Base-by-base conservation (phyloP, 2,329 filamentous ascomycete genomes). In the Lasiodiplodia sp. region DNA sequence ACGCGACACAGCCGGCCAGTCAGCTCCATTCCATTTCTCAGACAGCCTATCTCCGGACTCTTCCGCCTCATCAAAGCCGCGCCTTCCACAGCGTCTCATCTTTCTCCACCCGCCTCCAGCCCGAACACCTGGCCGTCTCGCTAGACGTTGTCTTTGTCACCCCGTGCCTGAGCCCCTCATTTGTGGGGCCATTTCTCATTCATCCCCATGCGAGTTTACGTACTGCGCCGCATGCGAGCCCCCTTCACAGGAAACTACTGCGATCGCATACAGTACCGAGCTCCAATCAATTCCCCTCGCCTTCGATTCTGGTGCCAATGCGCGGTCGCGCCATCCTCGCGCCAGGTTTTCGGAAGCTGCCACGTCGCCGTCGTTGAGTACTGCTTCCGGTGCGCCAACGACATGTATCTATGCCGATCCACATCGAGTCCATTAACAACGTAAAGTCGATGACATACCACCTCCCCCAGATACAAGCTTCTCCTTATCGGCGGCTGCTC, bases 401-500 rank as follows among this genome's bases (percentile, higher is more conserved):
- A 81, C 78, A 83, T 82, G 18, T 80, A 75, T 55, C 78, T 78
- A 52, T 75, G 73, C 72, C 83, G 81, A 67, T 82, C 82, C 10
- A 82, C 71, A 4, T 70, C 51, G 34, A 82, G 71, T 5, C 80
- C 81, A 37, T 81, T 76, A 7, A 71, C 40, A 4, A 82, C 69
- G 21, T 67, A 73, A 4, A 83, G 69, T 14, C 71, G 72, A 21
- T 78, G 78, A 25, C 75, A 66, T 2, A 81, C 72, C 5, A 81
- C 81, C 47, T 76, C 73, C 4, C 71, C 73, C 28, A 83, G 72
- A 66, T 79, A 79, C 14, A 75, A 71, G 5, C 76, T 83, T 81
- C 72, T 83, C 81, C 78, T 83, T 82, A 1, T 77, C 77, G 8
- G 79, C 83, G n/a, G 81, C 81, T 18, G 81, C 81, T 8, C 81